Evolutionary conservation across 176 grass and related monocot genomes (phyloP), one percentile per base, ranked within the genome.

Genomic region (Zea mays): DNA sequence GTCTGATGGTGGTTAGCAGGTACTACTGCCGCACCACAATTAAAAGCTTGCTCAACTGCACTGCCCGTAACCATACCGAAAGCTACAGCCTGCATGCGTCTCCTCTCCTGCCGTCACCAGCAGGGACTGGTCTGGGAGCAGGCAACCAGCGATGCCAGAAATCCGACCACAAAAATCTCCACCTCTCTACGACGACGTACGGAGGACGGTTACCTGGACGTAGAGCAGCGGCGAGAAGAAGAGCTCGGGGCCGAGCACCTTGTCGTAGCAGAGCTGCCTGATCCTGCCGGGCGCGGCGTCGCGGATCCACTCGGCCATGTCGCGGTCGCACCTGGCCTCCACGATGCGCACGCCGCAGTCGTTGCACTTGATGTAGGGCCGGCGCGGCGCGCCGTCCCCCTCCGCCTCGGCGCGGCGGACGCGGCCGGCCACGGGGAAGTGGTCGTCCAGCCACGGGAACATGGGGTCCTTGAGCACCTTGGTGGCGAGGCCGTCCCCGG

Each of bases 271-370:
- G 45, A 99, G 96, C 0, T 55, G 62, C n/a, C 35, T 54, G 70
- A 80, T 16, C 13, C 86, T 47, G 16, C 81, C 75, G 5, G 74
- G 9, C 16, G 21, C 75, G 81, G 79, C 85, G 51, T 76, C 79
- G 0, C 74, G 49, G 67, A 99, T 54, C 92, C 92, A 99, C 0
- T 93, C 90, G 21, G 49, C 92, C 17, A 99, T 69, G 6, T 38
- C 61, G 35, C 72, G 46, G 55, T 75, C 57, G 67, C 96, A 99
- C 56, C 27, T 85, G 16, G 88, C 90, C 85, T 99, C 96, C 2
- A 99, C 42, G 73, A 99, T 96, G 75, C 92, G 89, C 7, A 99
- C 90, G 58, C 96, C 96, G 45, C 83, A 99, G 83, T 99, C 96
- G 38, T 99, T 99, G 74, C 90, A 97, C 84, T 93, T 97, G 71